Evolutionary conservation across 306 rosid genomes (phyloP).

Genomic region (Trifolium pratense): DNA sequence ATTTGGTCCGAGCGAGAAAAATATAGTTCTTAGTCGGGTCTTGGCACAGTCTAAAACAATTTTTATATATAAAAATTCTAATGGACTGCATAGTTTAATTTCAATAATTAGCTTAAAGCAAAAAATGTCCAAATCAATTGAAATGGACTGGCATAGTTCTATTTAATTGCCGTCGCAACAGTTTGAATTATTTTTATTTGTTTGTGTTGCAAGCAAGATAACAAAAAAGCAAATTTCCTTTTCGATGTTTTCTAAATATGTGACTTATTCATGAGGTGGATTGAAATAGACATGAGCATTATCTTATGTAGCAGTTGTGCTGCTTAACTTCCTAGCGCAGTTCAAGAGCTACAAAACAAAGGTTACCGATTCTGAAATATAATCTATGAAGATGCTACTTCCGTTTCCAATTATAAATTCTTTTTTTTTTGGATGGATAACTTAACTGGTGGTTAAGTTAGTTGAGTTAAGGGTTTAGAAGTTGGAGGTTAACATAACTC

Average conservation of each 20-base stretch:
- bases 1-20: no score
- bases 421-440: no score
- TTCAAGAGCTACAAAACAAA: conserved; percentile 39
- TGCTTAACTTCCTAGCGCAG: conserved; percentile 9
- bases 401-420: not conserved
- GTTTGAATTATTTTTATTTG: conserved; percentile 20
- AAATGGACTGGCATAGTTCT: not conserved
- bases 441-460: no score
- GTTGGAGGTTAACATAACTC: no score
- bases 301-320: conserved; percentile 1
- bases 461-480: no score
- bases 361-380: conserved; percentile 38
- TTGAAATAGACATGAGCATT: conserved; percentile 37
- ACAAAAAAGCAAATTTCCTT: conserved; percentile 3
- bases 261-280: not conserved
- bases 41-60: no score
- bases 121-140: not conserved
- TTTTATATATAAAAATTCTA: not conserved
- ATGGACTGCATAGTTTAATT: not conserved
- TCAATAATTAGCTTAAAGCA: conserved; percentile 3
- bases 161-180: conserved; percentile 38
- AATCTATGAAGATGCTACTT: not conserved
- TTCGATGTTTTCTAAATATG: conserved; percentile 25
- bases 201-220: conserved; percentile 8
- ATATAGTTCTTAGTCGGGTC: no score